A percentile compares a stretch with the other conserved stretches of the same genome.
Evolutionary conservation across 2,329 filamentous ascomycete genomes (phyloP).

Genomic region (Diaporthe sp.): DNA sequence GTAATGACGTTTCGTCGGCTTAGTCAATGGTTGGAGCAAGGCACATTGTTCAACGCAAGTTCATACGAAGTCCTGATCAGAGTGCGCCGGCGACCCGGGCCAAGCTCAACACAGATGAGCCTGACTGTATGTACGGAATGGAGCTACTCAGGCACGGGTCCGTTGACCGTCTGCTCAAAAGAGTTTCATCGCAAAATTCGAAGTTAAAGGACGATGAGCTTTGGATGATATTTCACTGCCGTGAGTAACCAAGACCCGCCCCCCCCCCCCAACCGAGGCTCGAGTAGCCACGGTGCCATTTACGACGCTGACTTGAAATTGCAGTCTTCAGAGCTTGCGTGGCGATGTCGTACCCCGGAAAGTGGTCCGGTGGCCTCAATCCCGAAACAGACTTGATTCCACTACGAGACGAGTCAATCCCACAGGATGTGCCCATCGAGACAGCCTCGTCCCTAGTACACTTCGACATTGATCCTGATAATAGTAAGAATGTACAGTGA

Average conservation of each 20-base stretch:
- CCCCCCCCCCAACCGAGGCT: too few relatives aligned
- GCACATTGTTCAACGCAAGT: slow-evolving; percentile 21
- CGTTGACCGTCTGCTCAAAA: not conserved
- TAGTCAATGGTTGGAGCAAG: slow-evolving; percentile 9
- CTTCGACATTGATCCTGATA: slow-evolving; percentile 20
- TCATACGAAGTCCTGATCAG: not conserved
- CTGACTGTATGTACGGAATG: not conserved
- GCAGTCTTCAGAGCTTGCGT: slow-evolving; percentile 7
- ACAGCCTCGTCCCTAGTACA: not conserved
- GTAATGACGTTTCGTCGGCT: not conserved
- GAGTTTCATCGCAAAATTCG: not conserved
- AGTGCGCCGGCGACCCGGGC: too few relatives aligned
- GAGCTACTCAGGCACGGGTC: slow-evolving; percentile 16
- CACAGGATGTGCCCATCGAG: not conserved
- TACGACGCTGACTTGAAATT: not conserved
- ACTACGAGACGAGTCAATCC: not conserved
- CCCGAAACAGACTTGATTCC: not conserved
- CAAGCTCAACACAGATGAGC: not conserved
- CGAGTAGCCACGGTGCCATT: not conserved
- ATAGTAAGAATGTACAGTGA: not conserved
- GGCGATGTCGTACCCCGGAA: not conserved
- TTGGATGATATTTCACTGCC: slow-evolving; percentile 25
- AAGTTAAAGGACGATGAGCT: slow-evolving; percentile 17
- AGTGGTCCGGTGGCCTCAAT: not conserved
- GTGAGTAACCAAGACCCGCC: not conserved